These are phyloP conservation scores for Vitis labrusca DNA, from an alignment of 164 flowering plant species.

Conservation along the genomic window DNA sequence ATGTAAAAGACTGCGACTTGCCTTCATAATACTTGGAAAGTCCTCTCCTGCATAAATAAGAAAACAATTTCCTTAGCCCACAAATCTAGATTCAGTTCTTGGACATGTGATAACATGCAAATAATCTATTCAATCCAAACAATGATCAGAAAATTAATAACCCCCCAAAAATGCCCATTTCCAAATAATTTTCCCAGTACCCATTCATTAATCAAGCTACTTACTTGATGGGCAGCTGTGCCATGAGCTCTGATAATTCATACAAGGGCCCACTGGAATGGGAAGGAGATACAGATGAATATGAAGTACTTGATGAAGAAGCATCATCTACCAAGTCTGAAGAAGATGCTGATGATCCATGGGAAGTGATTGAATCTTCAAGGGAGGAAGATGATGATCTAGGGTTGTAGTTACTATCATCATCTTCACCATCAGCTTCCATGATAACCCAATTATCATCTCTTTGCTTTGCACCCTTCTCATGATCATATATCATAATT, in stretches of 20 bases:
- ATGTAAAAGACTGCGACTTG: slow-evolving; percentile 75
- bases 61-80: background rate
- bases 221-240: slow-evolving; percentile 60
- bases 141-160: background rate
- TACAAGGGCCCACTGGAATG: slow-evolving; percentile 29
- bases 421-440: slow-evolving; percentile 12
- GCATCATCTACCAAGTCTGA: slow-evolving; percentile 48
- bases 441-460: slow-evolving; percentile 16
- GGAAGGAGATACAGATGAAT: slow-evolving; percentile 13
- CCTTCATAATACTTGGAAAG: slow-evolving; percentile 72
- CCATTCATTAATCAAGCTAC: slow-evolving; percentile 1
- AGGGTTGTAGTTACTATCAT: slow-evolving; percentile 1
- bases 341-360: slow-evolving; percentile 31
- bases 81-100: background rate
- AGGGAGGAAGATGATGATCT: slow-evolving; percentile 17
- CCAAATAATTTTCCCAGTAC: background rate
- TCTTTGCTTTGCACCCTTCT: slow-evolving; percentile 1
- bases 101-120: no score
- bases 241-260: slow-evolving; percentile 55
- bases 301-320: slow-evolving; percentile 23
- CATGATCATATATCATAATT: background rate
- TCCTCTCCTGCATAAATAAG: slow-evolving; percentile 64
- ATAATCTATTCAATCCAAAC: no score
- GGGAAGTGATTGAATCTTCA: slow-evolving; percentile 19
- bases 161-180: background rate